phyloP scores from a whole-genome alignment of 73 alveolate species.

The Paramecium primaurelia region DNA sequence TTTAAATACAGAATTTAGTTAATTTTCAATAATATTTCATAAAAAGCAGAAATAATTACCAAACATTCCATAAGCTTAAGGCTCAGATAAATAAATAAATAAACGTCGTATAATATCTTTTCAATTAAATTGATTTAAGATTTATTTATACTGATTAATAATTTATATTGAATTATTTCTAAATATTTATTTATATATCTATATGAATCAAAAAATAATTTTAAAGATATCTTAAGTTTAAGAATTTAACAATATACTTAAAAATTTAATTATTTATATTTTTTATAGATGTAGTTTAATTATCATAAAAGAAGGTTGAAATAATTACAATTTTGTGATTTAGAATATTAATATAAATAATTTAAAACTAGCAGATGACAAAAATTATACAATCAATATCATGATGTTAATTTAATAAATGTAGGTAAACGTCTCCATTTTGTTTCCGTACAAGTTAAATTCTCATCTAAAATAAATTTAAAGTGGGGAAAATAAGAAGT shows the following conservation, averaged over 20 bases:
- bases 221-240: neutral
- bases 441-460: neutral
- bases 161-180: neutral
- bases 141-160: neutral
- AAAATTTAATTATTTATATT: too few relatives aligned
- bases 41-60: neutral
- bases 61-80: neutral
- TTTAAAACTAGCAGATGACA: neutral
- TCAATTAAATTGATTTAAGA: neutral
- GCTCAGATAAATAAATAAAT: neutral
- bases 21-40: neutral
- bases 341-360: neutral
- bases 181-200: neutral
- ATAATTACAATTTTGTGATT: neutral
- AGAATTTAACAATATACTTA: neutral
- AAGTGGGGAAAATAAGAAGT: conserved; percentile 17
- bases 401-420: neutral
- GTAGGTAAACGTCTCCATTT: conserved; percentile 42
- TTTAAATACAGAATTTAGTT: neutral
- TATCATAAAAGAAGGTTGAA: neutral
- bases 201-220: neutral
- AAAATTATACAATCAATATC: neutral
- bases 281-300: neutral
- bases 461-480: conserved; percentile 6
- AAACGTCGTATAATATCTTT: neutral